Evolutionary conservation across 768 basidiomycete species (phyloP).

Genomic region (Peribolospora baueri): DNA sequence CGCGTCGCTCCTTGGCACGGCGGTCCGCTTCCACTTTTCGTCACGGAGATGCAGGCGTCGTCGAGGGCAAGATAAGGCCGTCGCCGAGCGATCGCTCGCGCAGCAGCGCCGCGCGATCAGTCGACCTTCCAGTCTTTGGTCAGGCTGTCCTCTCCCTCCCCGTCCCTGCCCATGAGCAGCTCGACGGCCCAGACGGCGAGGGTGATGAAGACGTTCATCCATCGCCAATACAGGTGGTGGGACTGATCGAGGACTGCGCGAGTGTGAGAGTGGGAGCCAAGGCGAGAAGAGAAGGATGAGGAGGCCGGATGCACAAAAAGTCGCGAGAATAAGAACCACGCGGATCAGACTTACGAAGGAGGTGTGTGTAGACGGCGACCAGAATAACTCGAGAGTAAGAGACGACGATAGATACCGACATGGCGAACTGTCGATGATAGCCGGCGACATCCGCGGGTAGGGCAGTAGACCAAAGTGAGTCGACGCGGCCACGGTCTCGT

Average conservation of each 20-base stretch:
- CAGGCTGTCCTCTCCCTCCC: too few relatives aligned
- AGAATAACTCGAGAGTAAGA: conserved; percentile 10
- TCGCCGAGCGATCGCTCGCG: too few relatives aligned
- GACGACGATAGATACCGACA: conserved; percentile 8
- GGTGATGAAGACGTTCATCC: conserved; percentile 11
- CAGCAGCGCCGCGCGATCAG: too few relatives aligned
- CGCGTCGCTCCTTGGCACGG: too few relatives aligned
- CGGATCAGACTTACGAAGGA: neutral
- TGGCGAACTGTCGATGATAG: neutral
- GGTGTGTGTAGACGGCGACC: conserved; percentile 8
- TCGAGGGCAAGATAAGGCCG: too few relatives aligned
- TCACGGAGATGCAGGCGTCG: too few relatives aligned
- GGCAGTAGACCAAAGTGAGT: too few relatives aligned
- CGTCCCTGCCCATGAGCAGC: conserved; percentile 3
- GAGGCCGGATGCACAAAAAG: neutral
- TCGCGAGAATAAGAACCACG: neutral
- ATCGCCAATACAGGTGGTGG: conserved; percentile 11
- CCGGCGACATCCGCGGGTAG: too few relatives aligned
- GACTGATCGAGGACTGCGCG: conserved; percentile 6
- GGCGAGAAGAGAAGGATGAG: neutral
- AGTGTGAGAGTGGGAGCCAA: conserved; percentile 3
- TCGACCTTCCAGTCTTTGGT: too few relatives aligned
- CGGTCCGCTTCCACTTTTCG: too few relatives aligned
- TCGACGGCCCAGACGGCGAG: conserved; percentile 11
- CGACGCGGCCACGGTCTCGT: too few relatives aligned